phyloP scores from a whole-genome alignment of 306 rosid genomes.

The Calophaca sinica region DNA sequence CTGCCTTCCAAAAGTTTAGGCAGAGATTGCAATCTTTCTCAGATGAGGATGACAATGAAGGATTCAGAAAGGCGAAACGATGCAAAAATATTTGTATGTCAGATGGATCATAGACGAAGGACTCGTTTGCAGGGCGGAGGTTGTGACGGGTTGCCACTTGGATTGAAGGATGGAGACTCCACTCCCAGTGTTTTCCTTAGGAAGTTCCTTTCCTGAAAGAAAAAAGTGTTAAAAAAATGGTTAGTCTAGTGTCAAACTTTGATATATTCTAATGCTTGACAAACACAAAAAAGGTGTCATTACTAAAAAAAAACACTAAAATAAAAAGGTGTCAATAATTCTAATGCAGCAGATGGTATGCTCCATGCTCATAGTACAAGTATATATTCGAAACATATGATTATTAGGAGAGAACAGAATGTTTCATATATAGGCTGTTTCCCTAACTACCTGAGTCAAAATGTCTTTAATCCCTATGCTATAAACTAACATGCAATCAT shows the following conservation, averaged over 20 bases:
- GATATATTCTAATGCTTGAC: slow-evolving; percentile 7
- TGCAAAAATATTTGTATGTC: slow-evolving; percentile 40
- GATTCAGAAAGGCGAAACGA: slow-evolving; percentile 33
- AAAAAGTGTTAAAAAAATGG: not conserved
- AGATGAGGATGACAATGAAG: slow-evolving; percentile 9
- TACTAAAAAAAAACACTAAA: not conserved
- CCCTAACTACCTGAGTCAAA: too few species aligned
- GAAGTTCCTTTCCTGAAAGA: slow-evolving; percentile 89
- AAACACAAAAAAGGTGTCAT: not conserved
- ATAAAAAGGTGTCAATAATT: not conserved
- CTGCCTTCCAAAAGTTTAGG: slow-evolving; percentile 62
- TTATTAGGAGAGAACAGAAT: too few species aligned
- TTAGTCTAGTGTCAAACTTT: slow-evolving; percentile 42
- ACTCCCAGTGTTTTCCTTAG: slow-evolving; percentile 92
- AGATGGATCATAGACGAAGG: slow-evolving; percentile 70
- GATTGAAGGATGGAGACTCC: slow-evolving; percentile 77
- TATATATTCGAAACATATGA: not conserved
- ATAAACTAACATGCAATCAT: too few species aligned
- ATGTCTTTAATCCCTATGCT: too few species aligned
- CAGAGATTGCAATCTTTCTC: slow-evolving; percentile 58
- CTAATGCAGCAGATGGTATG: not conserved
- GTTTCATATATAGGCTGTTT: too few species aligned
- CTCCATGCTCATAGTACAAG: not conserved
- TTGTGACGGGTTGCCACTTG: slow-evolving; percentile 61
- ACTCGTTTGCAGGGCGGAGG: slow-evolving; percentile 91